phyloP scores from a whole-genome alignment of 345 rosid genomes.

The Euclidium syriacum region DNA sequence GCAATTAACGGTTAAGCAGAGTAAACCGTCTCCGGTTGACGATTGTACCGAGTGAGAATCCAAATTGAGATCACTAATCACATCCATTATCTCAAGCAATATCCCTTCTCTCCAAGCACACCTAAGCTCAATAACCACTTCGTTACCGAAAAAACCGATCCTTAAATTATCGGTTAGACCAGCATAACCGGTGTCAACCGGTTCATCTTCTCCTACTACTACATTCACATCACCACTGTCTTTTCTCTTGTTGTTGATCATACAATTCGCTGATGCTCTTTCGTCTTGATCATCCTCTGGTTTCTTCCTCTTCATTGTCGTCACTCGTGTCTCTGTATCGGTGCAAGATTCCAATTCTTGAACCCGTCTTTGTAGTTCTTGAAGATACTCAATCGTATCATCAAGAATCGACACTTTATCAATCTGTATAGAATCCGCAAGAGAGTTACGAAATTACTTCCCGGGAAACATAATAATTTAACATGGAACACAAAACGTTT shows the following conservation, averaged over 20 bases:
- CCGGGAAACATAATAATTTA: neutral
- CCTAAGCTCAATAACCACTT: conserved; percentile 57
- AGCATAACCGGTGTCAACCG: conserved; percentile 30
- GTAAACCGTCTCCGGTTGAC: conserved; percentile 50
- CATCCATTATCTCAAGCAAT: conserved; percentile 76
- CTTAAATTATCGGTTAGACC: conserved; percentile 36
- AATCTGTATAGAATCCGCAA: conserved; percentile 40
- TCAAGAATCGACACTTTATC: conserved; percentile 77
- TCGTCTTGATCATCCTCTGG: conserved; percentile 48
- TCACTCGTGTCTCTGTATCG: conserved; percentile 33
- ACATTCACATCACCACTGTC: conserved; percentile 31
- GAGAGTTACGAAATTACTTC: neutral
- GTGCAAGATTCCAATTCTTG: conserved; percentile 53
- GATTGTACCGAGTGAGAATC: conserved; percentile 85
- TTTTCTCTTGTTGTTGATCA: conserved; percentile 63
- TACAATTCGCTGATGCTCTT: conserved; percentile 57
- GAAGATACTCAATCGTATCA: conserved; percentile 65
- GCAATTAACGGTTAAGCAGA: conserved; percentile 55
- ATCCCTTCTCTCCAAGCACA: conserved; percentile 85
- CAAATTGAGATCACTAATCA: conserved; percentile 46
- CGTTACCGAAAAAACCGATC: conserved; percentile 42
- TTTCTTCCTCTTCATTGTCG: conserved; percentile 33
- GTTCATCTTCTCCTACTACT: conserved; percentile 43
- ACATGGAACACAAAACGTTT: neutral
- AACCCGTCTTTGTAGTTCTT: conserved; percentile 63